Base-by-base conservation (phyloP, 75 land plant genomes). In the Adiantum capillusveneris region DNA sequence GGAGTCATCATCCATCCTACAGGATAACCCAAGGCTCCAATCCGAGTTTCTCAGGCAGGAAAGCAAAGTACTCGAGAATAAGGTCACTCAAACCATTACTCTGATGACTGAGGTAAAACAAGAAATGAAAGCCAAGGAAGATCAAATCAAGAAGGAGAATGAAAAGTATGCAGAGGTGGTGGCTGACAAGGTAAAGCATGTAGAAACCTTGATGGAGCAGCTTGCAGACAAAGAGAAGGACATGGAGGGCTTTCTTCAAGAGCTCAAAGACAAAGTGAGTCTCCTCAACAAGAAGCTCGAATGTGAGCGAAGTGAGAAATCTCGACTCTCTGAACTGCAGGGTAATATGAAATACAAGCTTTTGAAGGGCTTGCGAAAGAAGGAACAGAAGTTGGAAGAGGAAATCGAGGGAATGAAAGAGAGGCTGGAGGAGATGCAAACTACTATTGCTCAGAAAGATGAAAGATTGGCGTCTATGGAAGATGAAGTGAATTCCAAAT, bases 351-450 rank as follows among this genome's bases (percentile, higher is more conserved):
- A 14, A 53, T 13, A 24, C 25, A 26, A 24, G 29, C 28, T 53
- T 2, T 2, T 46, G 49, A 46, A 46, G 21, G 49, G 49, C n/a
- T 17, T 46, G 21, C n/a, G 21, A 14, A 46, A 20, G 14, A 53
- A 26, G 28, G 55, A 53, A 53, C 55, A 53, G 29, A 46, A 20
- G 49, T 46, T n/a, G n/a, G 21, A 46, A 46, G 55, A 53, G 16
- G 29, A 53, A 53, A 26, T 53, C 3, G 55, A 53, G 29, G 28
- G 18, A 12, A 11, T 53, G 28, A 53, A 53, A 25, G 55, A 26
- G 25, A 53, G 25, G 24, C 29, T 53, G 24, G 55, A 53, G 25
- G 55, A 53, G 28, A 53, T 53, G 55, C 2, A 22, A 24, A 26
- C 25, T 24, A 26, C 16, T 24, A 1, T 53, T 1, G 6, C 14